Evolutionary conservation across 805 yeast genomes (phyloP).

Genomic region (Suhomyces tanzawaensis): DNA sequence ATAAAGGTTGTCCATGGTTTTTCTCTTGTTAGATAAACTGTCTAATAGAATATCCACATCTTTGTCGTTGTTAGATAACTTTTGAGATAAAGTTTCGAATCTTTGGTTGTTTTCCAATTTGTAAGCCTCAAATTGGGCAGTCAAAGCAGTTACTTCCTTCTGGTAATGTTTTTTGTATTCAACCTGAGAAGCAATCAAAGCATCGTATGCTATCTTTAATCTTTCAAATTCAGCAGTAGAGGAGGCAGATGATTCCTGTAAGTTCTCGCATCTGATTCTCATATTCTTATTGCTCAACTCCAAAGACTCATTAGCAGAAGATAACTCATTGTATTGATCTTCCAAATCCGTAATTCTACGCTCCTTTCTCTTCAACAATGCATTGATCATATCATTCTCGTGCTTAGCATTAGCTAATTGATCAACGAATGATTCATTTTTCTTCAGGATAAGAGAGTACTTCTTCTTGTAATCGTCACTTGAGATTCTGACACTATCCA

Average conservation of each 20-base stretch:
- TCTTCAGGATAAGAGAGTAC: slow-evolving; percentile 43
- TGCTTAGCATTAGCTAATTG: slow-evolving; percentile 70
- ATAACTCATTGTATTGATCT: slow-evolving; percentile 47
- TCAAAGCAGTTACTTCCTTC: slow-evolving; percentile 40
- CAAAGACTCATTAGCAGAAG: slow-evolving; percentile 46
- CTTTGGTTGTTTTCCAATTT: slow-evolving; percentile 34
- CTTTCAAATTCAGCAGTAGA: slow-evolving; percentile 53
- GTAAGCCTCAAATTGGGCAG: slow-evolving; percentile 34
- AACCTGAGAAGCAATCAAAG: slow-evolving; percentile 49
- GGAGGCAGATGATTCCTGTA: slow-evolving; percentile 45
- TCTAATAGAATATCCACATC: slow-evolving; percentile 51
- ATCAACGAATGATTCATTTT: slow-evolving; percentile 56
- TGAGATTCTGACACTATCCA: slow-evolving; percentile 36
- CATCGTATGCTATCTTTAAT: slow-evolving; percentile 57
- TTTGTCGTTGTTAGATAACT: slow-evolving; percentile 45
- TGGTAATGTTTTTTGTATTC: slow-evolving; percentile 51
- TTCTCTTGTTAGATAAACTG: slow-evolving; percentile 45
- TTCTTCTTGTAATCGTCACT: slow-evolving; percentile 53
- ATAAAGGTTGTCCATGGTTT: slow-evolving; percentile 49
- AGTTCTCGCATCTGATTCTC: slow-evolving; percentile 46
- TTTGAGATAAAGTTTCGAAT: slow-evolving; percentile 33
- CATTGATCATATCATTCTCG: slow-evolving; percentile 71
- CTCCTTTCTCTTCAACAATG: slow-evolving; percentile 67
- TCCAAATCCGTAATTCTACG: slow-evolving; percentile 68
- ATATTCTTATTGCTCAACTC: slow-evolving; percentile 49